Evolutionary conservation across 305 asterid species (phyloP), one percentile per base, ranked within the genome.

Genomic region (Nicotiana rustica): DNA sequence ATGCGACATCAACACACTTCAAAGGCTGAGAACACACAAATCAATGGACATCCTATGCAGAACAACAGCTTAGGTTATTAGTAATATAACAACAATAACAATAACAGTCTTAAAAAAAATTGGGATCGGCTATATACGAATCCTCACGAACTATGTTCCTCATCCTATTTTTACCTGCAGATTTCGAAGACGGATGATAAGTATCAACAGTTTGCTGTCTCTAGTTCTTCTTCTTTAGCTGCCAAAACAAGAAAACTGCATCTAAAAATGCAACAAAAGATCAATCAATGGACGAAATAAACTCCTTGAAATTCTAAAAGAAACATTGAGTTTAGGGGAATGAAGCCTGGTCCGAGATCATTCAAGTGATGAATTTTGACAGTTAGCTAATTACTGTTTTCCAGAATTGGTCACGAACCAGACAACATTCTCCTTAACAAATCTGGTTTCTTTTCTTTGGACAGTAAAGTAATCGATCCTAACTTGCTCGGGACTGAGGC

Each of bases 321-420:
- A 41, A 71, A 47, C 13, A 17, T 47, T 21, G 56, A 78, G 91
- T 86, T 89, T 89, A 88, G 97, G 97, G 94, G 97, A 91, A 93
- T 93, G 97, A 93, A 93, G 97, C 97, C 97, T 93, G 97, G 97
- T 93, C 95, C 97, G 98, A 91, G 89, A 90, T 88, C 95, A 88
- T 86, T 90, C 44, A 41, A 41, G 13, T 69, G 10, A 69, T 41
- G 31, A 69, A 69, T 12, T 9, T 47, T 13, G 56, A 47, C 56
- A 47, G 14, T 47, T 47, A 47, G 49, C 49, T 41, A 7, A 41
- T 38, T 38, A 25, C 29, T 25, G 29, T 25, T 25, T 25, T 25
- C 29, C 29, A 25, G 29, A 25, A 25, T 25, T 25, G 29, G 3
- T 71, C 79, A 71, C 61, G 62, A 71, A 71, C 79, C 79, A 71